Conservation (phyloP, 176 grass and related monocot genomes). For the Aegilops tauschii region DNA sequence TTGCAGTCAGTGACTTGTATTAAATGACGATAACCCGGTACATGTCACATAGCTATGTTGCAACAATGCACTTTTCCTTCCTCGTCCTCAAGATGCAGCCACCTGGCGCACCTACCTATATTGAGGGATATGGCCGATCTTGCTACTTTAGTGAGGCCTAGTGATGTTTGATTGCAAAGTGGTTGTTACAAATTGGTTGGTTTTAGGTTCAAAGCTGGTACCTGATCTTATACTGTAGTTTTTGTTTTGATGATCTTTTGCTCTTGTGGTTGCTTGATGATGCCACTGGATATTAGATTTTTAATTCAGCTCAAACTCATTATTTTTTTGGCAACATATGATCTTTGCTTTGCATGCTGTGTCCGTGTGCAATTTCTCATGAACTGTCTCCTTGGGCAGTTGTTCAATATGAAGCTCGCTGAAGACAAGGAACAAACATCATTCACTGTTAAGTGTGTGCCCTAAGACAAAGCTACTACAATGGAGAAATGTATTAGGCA, state of each 20-base stretch:
- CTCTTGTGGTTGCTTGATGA: not conserved
- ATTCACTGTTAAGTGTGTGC: not conserved
- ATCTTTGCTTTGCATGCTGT: not conserved
- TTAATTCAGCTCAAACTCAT: not conserved
- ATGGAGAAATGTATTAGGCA: not conserved
- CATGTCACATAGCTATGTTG: not conserved
- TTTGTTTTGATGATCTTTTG: not conserved
- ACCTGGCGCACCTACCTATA: not conserved
- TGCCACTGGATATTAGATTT: not conserved
- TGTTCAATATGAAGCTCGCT: slow-evolving; percentile 49
- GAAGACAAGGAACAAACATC: not conserved
- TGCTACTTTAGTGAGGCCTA: not conserved
- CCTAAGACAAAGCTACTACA: not conserved
- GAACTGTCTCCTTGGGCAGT: slow-evolving; percentile 12
- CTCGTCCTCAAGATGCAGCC: not conserved
- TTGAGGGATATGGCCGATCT: not conserved
- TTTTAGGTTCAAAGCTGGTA: not conserved
- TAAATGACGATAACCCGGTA: not conserved
- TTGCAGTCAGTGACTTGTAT: not conserved
- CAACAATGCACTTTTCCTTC: not conserved
- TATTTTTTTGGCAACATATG: not conserved
- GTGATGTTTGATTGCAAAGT: not conserved
- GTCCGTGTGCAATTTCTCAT: not conserved
- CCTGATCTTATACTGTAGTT: not conserved
- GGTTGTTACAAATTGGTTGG: not conserved